Base-by-base conservation (phyloP, 805 yeast genomes). In the Debaryomyces castellii region DNA sequence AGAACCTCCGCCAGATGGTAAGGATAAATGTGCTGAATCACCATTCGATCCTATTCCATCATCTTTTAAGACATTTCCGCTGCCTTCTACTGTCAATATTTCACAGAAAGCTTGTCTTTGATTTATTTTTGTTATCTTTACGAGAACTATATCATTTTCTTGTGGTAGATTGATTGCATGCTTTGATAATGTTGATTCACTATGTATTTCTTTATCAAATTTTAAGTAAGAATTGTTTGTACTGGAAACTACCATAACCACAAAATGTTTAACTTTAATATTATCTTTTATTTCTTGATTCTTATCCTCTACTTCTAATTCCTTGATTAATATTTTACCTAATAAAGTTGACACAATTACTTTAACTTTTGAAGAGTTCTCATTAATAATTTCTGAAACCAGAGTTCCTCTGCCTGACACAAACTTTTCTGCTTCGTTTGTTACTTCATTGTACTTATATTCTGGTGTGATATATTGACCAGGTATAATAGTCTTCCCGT, bases 101-200 rank as follows among this genome's bases (percentile, higher is more conserved):
- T 90, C 97, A 36, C 89, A 85, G 55, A 76, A 76, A 1, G 90
- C 96, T 62, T 91, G 91, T 46, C 77, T 80, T 34, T 74, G 67
- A 7, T 82, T 77, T 32, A 91, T 74, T 53, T 83, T 78, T 21
- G 84, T 81, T 20, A 94, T 86, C 44, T 82, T 74, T 1, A 89
- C 89, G 17, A 92, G 67, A 2, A 94, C 97, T 20, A 83, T 64
- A 62, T 92, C 97, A 23, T 87, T 86, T 51, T 89, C 96, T 50
- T 82, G 80, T 6, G 98, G 98, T 44, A 91, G 66, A 49, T 77
- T 76, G 45, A 74, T 77, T 35, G 75, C 62, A 46, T 63, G 67
- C 16, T 42, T 42, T 10, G 39, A 17, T 24, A 34, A n/a, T 20
- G 22, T 3, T 11, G 23, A 21, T 14, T 23, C 35, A 4, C 38